Conservation (phyloP, 768 basidiomycete species). For the Phaffia australis region DNA sequence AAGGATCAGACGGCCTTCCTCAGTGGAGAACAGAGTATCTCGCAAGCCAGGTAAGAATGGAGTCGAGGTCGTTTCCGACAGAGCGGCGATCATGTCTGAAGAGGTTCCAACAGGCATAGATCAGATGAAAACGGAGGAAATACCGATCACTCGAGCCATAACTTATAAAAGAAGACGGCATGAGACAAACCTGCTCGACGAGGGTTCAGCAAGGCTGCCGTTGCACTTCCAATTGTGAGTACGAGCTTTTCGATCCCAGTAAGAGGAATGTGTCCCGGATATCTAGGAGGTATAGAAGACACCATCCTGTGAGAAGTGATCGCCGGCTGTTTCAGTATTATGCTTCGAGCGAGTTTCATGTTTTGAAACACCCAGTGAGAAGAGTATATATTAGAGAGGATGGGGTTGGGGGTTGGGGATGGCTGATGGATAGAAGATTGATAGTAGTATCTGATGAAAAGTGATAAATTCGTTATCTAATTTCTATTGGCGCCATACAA, state of each 20-base stretch:
- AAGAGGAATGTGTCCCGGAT: conserved; percentile 47
- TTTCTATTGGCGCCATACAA: background rate
- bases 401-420: background rate
- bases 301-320: background rate
- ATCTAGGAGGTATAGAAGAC: conserved; percentile 21
- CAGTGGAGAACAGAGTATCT: conserved; percentile 61
- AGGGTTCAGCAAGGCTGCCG: conserved; percentile 71
- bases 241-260: conserved; percentile 72
- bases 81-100: conserved; percentile 85
- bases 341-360: background rate
- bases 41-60: conserved; percentile 63
- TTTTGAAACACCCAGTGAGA: background rate
- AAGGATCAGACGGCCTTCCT: conserved; percentile 74
- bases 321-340: background rate
- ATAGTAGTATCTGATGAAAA: background rate
- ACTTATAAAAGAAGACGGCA: background rate
- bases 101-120: conserved; percentile 10
- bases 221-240: conserved; percentile 71
- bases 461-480: background rate
- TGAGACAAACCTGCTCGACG: conserved; percentile 61
- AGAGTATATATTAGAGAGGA: background rate
- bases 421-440: background rate
- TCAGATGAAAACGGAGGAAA: background rate
- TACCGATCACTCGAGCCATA: background rate
- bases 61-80: conserved; percentile 86